These are phyloP conservation scores for Clathrus columnatus DNA, from an alignment of 768 basidiomycete genomes.

Conservation along the genomic window DNA sequence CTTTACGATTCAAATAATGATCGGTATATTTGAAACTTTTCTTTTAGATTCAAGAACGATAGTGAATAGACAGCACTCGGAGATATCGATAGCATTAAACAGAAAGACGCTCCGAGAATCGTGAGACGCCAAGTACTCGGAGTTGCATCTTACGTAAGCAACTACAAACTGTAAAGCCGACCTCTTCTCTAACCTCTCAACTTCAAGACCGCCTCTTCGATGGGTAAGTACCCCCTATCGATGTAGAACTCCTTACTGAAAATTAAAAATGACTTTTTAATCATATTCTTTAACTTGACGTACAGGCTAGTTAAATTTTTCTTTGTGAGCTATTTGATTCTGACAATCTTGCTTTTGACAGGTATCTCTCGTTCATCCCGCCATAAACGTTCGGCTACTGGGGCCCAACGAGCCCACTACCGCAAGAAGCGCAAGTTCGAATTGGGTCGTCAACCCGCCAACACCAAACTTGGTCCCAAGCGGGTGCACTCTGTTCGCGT, in stretches of 20 bases:
- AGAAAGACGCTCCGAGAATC: no score
- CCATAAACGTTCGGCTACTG: slow-evolving; percentile 93
- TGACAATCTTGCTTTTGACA: slow-evolving; percentile 20
- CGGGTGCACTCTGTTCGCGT: slow-evolving; percentile 92
- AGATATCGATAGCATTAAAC: no score
- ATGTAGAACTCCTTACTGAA: background rate
- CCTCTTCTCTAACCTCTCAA: slow-evolving; percentile 3
- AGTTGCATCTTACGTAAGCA: slow-evolving; percentile 1
- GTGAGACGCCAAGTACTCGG: background rate
- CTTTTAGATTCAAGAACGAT: no score
- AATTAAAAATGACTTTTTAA: background rate
- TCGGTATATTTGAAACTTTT: no score
- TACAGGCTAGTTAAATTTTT: no score
- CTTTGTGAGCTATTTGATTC: background rate
- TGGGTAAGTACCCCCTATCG: slow-evolving; percentile 5
- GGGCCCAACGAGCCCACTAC: slow-evolving; percentile 88
- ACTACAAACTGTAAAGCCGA: slow-evolving; percentile 10
- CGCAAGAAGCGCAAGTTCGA: slow-evolving; percentile 99
- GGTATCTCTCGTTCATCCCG: slow-evolving; percentile 97
- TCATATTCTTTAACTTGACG: background rate
- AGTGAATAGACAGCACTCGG: no score
- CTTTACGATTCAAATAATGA: no score
- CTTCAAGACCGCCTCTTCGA: slow-evolving; percentile 6
- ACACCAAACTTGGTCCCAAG: slow-evolving; percentile 93
- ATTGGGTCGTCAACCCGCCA: slow-evolving; percentile 96